Percentiles rank a stretch among this genome's conserved stretches.
phyloP scores from a whole-genome alignment of 2,329 filamentous ascomycete species.

The Fusarium kyushuense region DNA sequence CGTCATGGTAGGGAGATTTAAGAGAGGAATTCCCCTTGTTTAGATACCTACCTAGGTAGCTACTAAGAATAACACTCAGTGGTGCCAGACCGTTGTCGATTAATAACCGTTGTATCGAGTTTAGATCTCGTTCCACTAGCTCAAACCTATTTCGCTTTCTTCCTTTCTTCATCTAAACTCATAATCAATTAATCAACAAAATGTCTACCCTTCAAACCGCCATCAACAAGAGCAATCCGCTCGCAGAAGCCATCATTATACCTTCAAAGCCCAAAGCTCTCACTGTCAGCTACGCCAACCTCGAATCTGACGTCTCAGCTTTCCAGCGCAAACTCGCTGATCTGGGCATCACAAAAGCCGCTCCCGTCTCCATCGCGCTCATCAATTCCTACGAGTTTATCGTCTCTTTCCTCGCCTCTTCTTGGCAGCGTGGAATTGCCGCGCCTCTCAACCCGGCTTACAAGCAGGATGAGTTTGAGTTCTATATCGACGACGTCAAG shows the following conservation, averaged over 20 bases:
- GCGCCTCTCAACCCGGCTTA: conserved; percentile 90
- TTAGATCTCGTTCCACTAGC: neutral
- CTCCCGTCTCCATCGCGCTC: conserved; percentile 84
- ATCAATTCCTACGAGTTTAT: conserved; percentile 91
- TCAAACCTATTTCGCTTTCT: conserved; percentile 4
- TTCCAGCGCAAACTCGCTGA: conserved; percentile 84
- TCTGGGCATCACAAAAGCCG: conserved; percentile 75
- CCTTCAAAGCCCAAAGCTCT: conserved; percentile 73
- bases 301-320: conserved; percentile 72
- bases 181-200: conserved; percentile 6
- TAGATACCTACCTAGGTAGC: neutral
- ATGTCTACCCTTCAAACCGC: conserved; percentile 62
- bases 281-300: conserved; percentile 76
- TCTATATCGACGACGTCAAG: conserved; percentile 89
- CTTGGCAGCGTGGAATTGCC: conserved; percentile 86
- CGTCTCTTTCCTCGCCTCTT: conserved; percentile 84
- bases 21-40: conserved; percentile 13
- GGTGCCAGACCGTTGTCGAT: neutral
- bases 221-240: conserved; percentile 58
- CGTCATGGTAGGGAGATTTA: conserved; percentile 38
- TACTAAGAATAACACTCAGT: conserved; percentile 1
- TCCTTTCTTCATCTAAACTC: conserved; percentile 1
- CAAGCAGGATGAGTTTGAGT: conserved; percentile 91
- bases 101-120: neutral
- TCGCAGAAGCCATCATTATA: conserved; percentile 75